Evolutionary conservation across 2,329 filamentous ascomycete genomes (phyloP).

Genomic region (Metarhizium robertsii): DNA sequence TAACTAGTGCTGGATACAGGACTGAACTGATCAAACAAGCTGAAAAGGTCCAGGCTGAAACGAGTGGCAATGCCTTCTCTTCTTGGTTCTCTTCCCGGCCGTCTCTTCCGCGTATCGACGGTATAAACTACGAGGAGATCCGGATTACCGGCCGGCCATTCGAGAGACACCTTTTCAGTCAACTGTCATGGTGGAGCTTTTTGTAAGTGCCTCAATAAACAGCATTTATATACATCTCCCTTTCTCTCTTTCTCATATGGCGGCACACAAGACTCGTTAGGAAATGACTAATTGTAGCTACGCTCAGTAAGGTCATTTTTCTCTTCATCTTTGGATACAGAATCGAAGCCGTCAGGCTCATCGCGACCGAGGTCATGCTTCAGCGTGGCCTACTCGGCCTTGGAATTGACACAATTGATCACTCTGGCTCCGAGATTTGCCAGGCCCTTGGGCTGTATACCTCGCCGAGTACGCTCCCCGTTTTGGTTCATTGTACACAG

Average conservation of each 20-base stretch:
- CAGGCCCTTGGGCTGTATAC: slow-evolving; percentile 22
- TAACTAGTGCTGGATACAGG: slow-evolving; percentile 26
- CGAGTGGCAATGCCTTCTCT: slow-evolving; percentile 27
- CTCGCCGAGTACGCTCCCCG: slow-evolving; percentile 40
- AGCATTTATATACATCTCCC: background rate
- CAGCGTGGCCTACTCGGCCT: slow-evolving; percentile 63
- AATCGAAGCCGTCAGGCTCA: slow-evolving; percentile 57
- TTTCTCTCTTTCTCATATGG: too few species aligned
- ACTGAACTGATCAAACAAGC: slow-evolving; percentile 65
- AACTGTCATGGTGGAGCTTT: slow-evolving; percentile 58
- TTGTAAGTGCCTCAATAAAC: slow-evolving; percentile 33
- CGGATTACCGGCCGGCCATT: slow-evolving; percentile 67
- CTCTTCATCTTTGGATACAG: slow-evolving; percentile 60
- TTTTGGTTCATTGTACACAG: slow-evolving; percentile 76
- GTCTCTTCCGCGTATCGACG: slow-evolving; percentile 52
- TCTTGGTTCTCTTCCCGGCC: slow-evolving; percentile 38
- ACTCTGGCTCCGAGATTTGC: slow-evolving; percentile 54
- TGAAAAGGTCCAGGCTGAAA: slow-evolving; percentile 45
- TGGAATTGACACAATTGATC: slow-evolving; percentile 58
- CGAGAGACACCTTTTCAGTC: slow-evolving; percentile 56
- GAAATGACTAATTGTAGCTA: background rate
- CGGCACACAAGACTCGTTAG: too few species aligned
- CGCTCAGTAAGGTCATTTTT: slow-evolving; percentile 36
- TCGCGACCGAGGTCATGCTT: slow-evolving; percentile 62
- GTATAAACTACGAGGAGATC: slow-evolving; percentile 55